Evolutionary conservation across 139 green algal species (phyloP), one percentile per base, ranked within the genome.

Genomic region (Chlamydomonas incerta): DNA sequence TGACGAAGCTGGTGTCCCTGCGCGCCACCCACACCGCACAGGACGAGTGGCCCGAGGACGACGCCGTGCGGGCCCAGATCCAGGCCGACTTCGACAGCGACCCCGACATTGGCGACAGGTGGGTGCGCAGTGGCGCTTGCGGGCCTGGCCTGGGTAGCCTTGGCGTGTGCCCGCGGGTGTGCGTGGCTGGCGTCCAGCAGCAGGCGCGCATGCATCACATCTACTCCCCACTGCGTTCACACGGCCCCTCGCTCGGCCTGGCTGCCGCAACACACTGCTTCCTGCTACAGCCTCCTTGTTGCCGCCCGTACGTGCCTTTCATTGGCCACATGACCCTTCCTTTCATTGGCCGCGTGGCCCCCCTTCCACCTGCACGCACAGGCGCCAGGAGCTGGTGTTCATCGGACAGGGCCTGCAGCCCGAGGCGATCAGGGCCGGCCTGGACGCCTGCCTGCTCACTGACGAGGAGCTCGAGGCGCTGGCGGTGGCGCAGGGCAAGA

Each of bases 341-440:
- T n/a, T n/a, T n/a, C n/a, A n/a, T n/a, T n/a, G n/a, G n/a, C n/a
- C n/a, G n/a, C n/a, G 3, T 1, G 14, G 8, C n/a, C n/a, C 1
- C 65, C 65, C 13, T 41, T 2, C n/a, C 13, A 2, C 65, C n/a
- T 23, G 60, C 26, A n/a, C 65, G 21, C 13, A 82, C 79, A 82
- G 86, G 72, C 47, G 92, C 14, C 93, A 96, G 89, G 93, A 96
- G 90, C 80, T 96, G 65, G 93, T 96, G 31, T 96, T 96, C 82
- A 96, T 96, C 65, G 93, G 93, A 37, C 66, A 57, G 50, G 58
- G 68, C 35, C 47, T 95, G 52, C 83, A 95, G 28, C 67, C 81
- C 55, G 67, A 85, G n/a, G 81, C 50, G 14, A 68, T 96, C 8
- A 60, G 6, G 0, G 65, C 37, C 0, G 88, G 85, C 0, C 88